A percentile compares a stretch with the other conserved stretches of the same genome.
These are phyloP conservation scores for Ophiocordyceps camponoti-floridani DNA, from an alignment of 2,329 filamentous ascomycete species.

Conservation along the genomic window DNA sequence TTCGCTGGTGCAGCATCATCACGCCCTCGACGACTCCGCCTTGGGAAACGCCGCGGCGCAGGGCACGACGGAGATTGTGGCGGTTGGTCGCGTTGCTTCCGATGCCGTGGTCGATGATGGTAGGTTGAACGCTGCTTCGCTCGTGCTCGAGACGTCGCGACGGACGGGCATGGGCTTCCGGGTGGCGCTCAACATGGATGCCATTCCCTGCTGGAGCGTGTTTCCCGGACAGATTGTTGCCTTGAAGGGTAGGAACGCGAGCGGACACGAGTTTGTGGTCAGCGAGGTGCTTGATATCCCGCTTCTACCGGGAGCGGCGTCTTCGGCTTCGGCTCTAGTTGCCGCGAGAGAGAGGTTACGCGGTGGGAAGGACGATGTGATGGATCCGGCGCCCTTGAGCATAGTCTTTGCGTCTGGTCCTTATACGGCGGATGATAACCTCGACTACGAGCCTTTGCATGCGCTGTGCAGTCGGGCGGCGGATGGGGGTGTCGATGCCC, in stretches of 20 bases:
- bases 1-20: slow-evolving; percentile 51
- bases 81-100: slow-evolving; percentile 79
- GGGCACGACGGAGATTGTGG: slow-evolving; percentile 72
- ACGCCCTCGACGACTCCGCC: slow-evolving; percentile 57
- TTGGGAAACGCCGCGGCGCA: slow-evolving; percentile 80
- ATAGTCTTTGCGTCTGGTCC: slow-evolving; percentile 70
- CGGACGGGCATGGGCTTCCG: slow-evolving; percentile 67
- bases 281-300: slow-evolving; percentile 74
- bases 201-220: slow-evolving; percentile 55
- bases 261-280: too few relatives aligned
- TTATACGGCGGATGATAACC: slow-evolving; percentile 81
- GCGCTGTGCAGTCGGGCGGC: slow-evolving; percentile 64
- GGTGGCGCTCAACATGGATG: slow-evolving; percentile 60
- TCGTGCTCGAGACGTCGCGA: slow-evolving; percentile 78
- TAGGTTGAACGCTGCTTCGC: slow-evolving; percentile 66
- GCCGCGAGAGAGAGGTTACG: slow-evolving; percentile 51
- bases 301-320: slow-evolving; percentile 56
- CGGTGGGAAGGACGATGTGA: slow-evolving; percentile 37
- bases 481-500: slow-evolving; percentile 54
- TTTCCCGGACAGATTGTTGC: slow-evolving; percentile 93
- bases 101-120: slow-evolving; percentile 56
- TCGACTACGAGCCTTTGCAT: slow-evolving; percentile 76
- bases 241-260: slow-evolving; percentile 69
- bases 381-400: slow-evolving; percentile 46
- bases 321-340: slow-evolving; percentile 45